Evolutionary conservation across 306 rosid species (phyloP), one percentile per base, ranked within the genome.

Genomic region (Gleditsia sinensis): DNA sequence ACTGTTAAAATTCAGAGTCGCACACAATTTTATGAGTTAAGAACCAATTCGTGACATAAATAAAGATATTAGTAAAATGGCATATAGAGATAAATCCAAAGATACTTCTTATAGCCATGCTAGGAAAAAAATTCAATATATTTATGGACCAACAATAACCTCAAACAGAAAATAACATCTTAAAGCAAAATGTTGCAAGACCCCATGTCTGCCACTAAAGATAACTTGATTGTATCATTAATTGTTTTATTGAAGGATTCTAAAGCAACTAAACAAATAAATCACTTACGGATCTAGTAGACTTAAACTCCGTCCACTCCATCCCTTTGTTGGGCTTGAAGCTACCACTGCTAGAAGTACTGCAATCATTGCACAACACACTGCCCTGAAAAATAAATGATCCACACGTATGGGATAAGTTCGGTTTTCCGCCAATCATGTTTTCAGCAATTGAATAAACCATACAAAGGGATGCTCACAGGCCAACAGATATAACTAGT

Each of bases 231-330:
- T 76, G 77, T 32, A 34, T 14, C 9, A 60, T 34, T 69, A 57
- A 19, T 42, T 21, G 34, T 67, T 70, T 11, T 46, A 56, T 57
- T 39, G 40, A 74, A 68, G 34, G 53, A 59, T 21, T 75, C 63
- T 75, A 75, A 39, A 32, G 27, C 45, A 9, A 33, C 28, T 14
- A 64, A 74, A 80, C 10, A 72, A 84, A 39, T 20, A 40, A 37
- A 51, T 66, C 70, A 79, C 93, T 82, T 71, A 95, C 99, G 99
- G 99, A 71, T 95, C 98, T 73, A 95, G 87, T 24, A 95, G 90
- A 83, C 98, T 95, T 74, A 95, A 88, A 83, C 99, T 95, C 75
- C 99, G 84, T 51, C 99, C 99, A 86, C 99, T 95, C 99, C 99
- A 95, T 72, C 99, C 99, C 86, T 40, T 90, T 14, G 99, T 95